These are phyloP conservation scores for Chrysopogon serrulatus DNA, from an alignment of 176 grass and related monocot species.

Conservation along the genomic window DNA sequence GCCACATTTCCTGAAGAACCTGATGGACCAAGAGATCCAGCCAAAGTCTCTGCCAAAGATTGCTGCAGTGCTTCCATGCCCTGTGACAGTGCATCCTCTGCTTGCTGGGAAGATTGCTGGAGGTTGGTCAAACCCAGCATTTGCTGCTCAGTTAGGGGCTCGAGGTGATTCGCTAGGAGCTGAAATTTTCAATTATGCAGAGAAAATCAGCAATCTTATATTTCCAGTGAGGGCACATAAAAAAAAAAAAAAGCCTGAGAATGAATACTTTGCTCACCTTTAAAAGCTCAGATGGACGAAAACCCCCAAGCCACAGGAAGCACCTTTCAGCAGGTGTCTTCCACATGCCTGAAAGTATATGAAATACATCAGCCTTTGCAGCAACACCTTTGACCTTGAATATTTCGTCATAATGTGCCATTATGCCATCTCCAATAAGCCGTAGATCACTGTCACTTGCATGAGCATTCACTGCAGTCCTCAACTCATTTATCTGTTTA, in stretches of 20 bases:
- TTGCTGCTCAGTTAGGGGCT: slow-evolving; percentile 48
- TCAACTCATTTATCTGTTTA: slow-evolving; percentile 57
- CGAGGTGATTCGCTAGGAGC: slow-evolving; percentile 47
- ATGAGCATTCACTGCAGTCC: slow-evolving; percentile 60
- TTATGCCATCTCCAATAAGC: slow-evolving; percentile 56
- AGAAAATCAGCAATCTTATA: slow-evolving; percentile 16
- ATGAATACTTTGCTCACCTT: slow-evolving; percentile 22
- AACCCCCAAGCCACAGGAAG: slow-evolving; percentile 63
- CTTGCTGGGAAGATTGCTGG: slow-evolving; percentile 55
- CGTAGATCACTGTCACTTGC: slow-evolving; percentile 57
- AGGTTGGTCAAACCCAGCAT: slow-evolving; percentile 39
- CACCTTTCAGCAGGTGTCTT: slow-evolving; percentile 60
- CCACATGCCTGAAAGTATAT: slow-evolving; percentile 71
- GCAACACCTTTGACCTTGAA: slow-evolving; percentile 52
- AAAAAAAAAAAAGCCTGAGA: background rate
- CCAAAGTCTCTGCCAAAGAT: slow-evolving; percentile 69
- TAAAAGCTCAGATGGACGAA: slow-evolving; percentile 53
- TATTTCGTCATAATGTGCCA: slow-evolving; percentile 54
- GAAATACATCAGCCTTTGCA: slow-evolving; percentile 56
- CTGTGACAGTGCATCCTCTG: slow-evolving; percentile 50
- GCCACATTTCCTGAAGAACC: slow-evolving; percentile 76
- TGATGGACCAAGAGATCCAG: slow-evolving; percentile 55
- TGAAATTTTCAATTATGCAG: background rate
- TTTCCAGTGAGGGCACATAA: background rate
- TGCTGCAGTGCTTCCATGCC: slow-evolving; percentile 59